Conservation (phyloP, 139 green algal genomes). For the Coelastrella sp. region DNA sequence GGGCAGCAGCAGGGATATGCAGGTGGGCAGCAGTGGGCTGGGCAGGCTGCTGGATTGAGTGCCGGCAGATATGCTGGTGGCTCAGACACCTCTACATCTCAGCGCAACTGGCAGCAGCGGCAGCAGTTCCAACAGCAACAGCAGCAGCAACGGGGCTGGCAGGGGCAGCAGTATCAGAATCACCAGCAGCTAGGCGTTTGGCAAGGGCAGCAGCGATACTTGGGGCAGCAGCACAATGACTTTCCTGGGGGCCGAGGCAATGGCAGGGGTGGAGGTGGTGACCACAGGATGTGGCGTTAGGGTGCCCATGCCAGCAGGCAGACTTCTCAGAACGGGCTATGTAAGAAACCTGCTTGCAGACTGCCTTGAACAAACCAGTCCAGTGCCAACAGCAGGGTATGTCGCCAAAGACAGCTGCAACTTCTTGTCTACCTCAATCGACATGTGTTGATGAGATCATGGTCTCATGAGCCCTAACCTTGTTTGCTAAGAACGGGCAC, state of each 20-base stretch:
- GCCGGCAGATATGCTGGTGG: background rate
- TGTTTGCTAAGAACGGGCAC: background rate
- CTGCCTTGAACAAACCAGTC: too few species aligned
- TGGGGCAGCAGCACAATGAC: conserved; percentile 20
- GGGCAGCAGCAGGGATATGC: background rate
- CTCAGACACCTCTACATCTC: background rate
- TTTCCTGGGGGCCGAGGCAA: background rate
- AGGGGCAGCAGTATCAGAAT: background rate
- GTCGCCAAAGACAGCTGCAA: background rate
- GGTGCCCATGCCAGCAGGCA: background rate
- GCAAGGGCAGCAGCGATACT: conserved; percentile 2
- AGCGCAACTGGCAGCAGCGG: background rate
- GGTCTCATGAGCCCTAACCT: background rate
- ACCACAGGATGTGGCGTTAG: background rate
- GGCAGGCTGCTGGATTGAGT: background rate
- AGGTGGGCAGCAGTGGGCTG: background rate
- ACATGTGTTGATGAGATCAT: background rate
- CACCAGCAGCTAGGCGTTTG: background rate
- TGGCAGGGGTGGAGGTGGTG: background rate
- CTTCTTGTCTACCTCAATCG: background rate
- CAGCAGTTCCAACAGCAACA: conserved; percentile 13
- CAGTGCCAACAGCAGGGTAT: background rate
- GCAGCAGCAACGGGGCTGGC: background rate
- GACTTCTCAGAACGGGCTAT: background rate
- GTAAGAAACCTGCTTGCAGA: too few species aligned